Conservation (phyloP, 805 yeast genomes). For the Cyberlindnera lachancei region DNA sequence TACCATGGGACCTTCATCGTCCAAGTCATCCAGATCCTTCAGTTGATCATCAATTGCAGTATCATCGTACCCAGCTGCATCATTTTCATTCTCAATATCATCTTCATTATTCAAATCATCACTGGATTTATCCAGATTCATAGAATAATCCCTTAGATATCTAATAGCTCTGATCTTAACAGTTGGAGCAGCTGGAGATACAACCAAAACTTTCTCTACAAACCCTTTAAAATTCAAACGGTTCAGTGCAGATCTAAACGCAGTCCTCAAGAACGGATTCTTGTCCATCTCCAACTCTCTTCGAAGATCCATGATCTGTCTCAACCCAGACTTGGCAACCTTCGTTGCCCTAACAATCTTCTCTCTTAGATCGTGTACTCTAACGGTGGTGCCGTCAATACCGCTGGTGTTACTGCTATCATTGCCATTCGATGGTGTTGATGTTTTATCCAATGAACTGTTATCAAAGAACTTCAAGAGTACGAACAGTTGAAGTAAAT, state of each 20-base stretch:
- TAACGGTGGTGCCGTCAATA: constrained; percentile 24
- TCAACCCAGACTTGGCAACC: constrained; percentile 50
- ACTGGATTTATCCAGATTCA: constrained; percentile 19
- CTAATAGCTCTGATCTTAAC: constrained; percentile 41
- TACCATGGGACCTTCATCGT: too few species aligned
- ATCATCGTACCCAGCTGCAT: constrained; percentile 26
- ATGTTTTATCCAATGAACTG: constrained; percentile 13
- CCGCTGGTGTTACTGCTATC: too few species aligned
- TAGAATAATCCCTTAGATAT: constrained; percentile 34
- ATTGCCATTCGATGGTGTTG: constrained; percentile 14
- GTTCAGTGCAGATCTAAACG: constrained; percentile 41
- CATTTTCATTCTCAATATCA: constrained; percentile 23
- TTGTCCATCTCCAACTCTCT: constrained; percentile 47
- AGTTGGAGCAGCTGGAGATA: constrained; percentile 36
- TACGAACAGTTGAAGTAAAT: constrained; percentile 45
- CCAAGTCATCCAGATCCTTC: constrained; percentile 17
- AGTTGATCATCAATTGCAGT: constrained; percentile 23
- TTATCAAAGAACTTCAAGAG: constrained; percentile 37
- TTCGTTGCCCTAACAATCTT: constrained; percentile 43
- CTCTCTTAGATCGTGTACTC: constrained; percentile 23
- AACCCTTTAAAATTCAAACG: constrained; percentile 37
- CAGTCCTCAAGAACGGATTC: constrained; percentile 32
- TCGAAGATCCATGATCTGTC: constrained; percentile 55
- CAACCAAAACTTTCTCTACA: constrained; percentile 45
- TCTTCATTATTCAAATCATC: constrained; percentile 24